Evolutionary conservation across 2,329 filamentous ascomycete species (phyloP).

Genomic region (Aspergillus luchuensis): DNA sequence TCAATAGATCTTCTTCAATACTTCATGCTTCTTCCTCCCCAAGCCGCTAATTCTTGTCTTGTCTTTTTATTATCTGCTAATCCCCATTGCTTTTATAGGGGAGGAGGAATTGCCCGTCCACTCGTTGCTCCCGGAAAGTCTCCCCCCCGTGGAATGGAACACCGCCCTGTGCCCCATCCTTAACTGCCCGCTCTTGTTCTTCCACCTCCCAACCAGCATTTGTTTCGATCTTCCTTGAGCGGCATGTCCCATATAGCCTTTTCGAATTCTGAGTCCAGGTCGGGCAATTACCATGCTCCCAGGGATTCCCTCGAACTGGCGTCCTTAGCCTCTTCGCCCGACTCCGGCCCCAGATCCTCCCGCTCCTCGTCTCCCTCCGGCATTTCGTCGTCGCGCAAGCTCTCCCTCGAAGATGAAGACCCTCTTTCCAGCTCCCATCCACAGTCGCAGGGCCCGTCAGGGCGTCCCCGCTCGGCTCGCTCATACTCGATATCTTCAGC

Average conservation of each 20-base stretch:
- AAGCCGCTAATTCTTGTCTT: not conserved
- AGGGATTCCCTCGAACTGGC: slow-evolving; percentile 97
- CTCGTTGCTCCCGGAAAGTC: not conserved
- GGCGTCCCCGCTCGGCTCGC: slow-evolving; percentile 56
- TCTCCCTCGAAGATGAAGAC: slow-evolving; percentile 86
- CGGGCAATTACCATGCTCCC: slow-evolving; percentile 43
- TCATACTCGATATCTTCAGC: slow-evolving; percentile 89
- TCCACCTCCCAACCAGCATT: slow-evolving; percentile 1
- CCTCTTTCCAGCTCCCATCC: slow-evolving; percentile 59
- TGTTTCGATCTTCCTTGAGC: not conserved
- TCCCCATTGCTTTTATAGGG: not conserved
- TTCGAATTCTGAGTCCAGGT: slow-evolving; percentile 30
- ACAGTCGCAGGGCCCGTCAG: slow-evolving; percentile 56
- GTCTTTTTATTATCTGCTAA: not conserved
- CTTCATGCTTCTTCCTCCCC: not conserved
- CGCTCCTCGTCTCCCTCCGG: slow-evolving; percentile 77
- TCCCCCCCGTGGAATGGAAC: slow-evolving; percentile 16
- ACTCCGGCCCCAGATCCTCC: slow-evolving; percentile 64
- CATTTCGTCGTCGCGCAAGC: slow-evolving; percentile 84
- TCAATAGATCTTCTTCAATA: slow-evolving; percentile 8
- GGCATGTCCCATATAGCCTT: slow-evolving; percentile 39
- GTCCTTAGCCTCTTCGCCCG: slow-evolving; percentile 80
- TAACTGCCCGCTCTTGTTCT: slow-evolving; percentile 10
- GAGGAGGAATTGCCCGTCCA: not conserved
- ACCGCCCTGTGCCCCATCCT: slow-evolving; percentile 9